Base-by-base conservation (phyloP, 2,329 filamentous ascomycete genomes). In the Beauveria scarabaeidicola region DNA sequence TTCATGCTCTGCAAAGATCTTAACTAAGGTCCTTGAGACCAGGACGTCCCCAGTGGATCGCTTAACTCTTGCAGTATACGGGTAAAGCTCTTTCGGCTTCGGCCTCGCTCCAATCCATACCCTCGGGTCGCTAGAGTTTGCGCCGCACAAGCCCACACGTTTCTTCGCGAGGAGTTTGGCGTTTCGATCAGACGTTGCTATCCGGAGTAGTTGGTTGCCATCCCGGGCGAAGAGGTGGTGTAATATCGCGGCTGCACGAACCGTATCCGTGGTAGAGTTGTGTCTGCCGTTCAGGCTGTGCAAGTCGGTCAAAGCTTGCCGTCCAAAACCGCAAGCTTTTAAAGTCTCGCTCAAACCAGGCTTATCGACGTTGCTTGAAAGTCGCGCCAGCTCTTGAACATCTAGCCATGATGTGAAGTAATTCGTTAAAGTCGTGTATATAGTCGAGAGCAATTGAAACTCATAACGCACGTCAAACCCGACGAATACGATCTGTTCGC, bases 41-140 rank as follows among this genome's bases (percentile, higher is more conserved):
- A 27, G 43, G 11, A 57, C 19, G 3, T 57, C 29, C 19, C 54
- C 43, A 8, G 54, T 48, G 2, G 29, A 47, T n/a, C 44, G 44
- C 23, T 29, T 57, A 1, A 57, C 29, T 41, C 54, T 47, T 9
- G 29, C 44, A 21, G 25, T 51, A 32, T 41, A 58, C 6, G 55
- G 55, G 36, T 58, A 58, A 9, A 58, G 55, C 55, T 58, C 55
- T 15, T 17, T 41, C 10, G 55, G 44, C 36, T 32, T 40, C 38
- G 38, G 38, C 38, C 38, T 9, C 38, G 38, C 38, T 40, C 38
- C 38, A 40, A 15, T 40, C 38, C 38, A 40, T 40, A 40, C 38
- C 38, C 38, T 40, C 38, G 38, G 38, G 38, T 40, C 38, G 38
- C 8, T 40, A 15, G 38, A 9, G 38, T 40, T 40, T 40, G 38